Base-by-base conservation (phyloP, 768 basidiomycete species). In the Termitomyces sp. region DNA sequence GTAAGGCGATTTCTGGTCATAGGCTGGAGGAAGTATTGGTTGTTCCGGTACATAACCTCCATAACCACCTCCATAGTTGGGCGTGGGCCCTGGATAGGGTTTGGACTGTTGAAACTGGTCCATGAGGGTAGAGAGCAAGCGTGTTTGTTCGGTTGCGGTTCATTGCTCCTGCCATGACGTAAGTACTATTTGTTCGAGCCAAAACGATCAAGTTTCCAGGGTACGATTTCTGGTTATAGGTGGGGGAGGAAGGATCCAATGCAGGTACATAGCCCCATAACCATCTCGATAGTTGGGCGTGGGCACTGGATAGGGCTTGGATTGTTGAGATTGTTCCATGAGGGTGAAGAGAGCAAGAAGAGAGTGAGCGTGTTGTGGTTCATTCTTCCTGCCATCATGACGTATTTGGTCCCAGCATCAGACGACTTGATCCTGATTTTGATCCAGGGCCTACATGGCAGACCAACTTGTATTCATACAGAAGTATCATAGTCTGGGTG, bases 1-100 rank as follows among this genome's bases (percentile, higher is more conserved):
- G 63, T 79, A 85, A 4, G 84, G 82, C 10, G 75, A 70, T 63
- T 84, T 84, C 45, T 77, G 76, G 43, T 63, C 66, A 53, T 61
- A 63, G 39, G 53, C 59, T 39, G 59, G 61, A 52, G 62, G 61
- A 48, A 62, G 62, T 22, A 56, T 52, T 41, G 61, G 55, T 50
- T 56, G 54, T 20, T 50, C 33, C 31, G 63, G 54, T 47, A 71
- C 61, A 50, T 68, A 66, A 41, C 49, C 48, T 41, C 61, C 64
- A 32, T 66, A 60, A 31, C 35, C 23, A 64, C 49, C 57, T 50
- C 50, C 71, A 59, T 77, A 77, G 50, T 63, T 59, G 12, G 73
- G 72, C 18, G 75, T 72, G 25, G 76, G 75, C 48, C 74, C 76
- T 27, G 73, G 75, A 63, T 70, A 69, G 22, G 72, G 68, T 36